These are phyloP conservation scores for Draba incana DNA, from an alignment of 345 rosid genomes.

Conservation along the genomic window DNA sequence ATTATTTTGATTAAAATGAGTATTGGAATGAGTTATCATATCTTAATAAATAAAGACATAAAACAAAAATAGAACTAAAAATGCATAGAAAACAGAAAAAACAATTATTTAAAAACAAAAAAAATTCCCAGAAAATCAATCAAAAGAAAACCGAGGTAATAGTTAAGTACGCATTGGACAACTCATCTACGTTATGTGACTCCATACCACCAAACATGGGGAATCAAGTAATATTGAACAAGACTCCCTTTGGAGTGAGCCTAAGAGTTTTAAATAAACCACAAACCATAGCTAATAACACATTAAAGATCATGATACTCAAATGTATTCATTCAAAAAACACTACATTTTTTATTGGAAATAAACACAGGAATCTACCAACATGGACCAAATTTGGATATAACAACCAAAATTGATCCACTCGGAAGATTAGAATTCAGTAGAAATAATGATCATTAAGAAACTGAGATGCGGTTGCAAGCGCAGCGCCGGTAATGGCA, in stretches of 20 bases:
- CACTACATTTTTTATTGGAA: slow-evolving; percentile 25
- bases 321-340: slow-evolving; percentile 13
- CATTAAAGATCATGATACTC: background rate
- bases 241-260: background rate
- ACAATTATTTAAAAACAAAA: too few species aligned
- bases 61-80: too few species aligned
- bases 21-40: too few species aligned
- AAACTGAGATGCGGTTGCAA: slow-evolving; percentile 85
- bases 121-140: too few species aligned
- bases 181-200: background rate
- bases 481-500: slow-evolving; percentile 79
- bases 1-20: too few species aligned
- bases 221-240: slow-evolving; percentile 1
- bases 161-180: background rate
- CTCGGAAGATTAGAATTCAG: slow-evolving; percentile 24
- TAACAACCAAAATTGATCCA: background rate
- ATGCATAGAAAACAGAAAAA: too few species aligned
- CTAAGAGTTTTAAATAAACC: background rate
- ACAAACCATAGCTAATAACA: slow-evolving; percentile 5
- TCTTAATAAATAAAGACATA: too few species aligned
- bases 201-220: slow-evolving; percentile 5
- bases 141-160: too few species aligned
- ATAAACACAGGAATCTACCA: slow-evolving; percentile 21
- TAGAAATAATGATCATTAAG: slow-evolving; percentile 52
- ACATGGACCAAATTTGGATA: slow-evolving; percentile 10